Evolutionary conservation across 768 basidiomycete genomes (phyloP).

Genomic region (Mycena metata): DNA sequence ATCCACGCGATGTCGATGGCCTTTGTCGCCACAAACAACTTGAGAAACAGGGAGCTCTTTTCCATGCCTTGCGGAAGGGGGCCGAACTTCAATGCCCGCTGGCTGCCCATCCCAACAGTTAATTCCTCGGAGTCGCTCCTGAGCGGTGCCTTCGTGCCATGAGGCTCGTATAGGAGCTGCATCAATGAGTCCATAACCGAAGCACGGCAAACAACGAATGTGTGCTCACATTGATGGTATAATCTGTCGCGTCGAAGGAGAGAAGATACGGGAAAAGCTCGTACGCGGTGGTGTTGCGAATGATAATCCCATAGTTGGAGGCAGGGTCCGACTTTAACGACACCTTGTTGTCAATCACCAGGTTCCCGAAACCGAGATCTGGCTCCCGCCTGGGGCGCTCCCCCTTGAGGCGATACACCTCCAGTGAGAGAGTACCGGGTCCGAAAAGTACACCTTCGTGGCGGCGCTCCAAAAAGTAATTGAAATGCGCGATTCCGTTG

Average conservation of each 20-base stretch:
- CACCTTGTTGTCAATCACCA: not conserved
- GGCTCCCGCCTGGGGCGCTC: not conserved
- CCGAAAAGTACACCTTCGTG: not conserved
- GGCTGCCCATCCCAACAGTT: not conserved
- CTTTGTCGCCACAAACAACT: conserved; percentile 1
- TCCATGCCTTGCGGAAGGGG: not conserved
- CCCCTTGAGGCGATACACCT: conserved; percentile 8
- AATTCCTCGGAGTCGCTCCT: not conserved
- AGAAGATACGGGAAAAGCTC: not conserved
- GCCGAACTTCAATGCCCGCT: not conserved
- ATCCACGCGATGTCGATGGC: not conserved
- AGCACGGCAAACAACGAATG: not conserved
- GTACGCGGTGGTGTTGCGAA: not conserved
- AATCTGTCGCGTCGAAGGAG: not conserved
- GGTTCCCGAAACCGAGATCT: conserved; percentile 1
- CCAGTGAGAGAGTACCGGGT: not conserved
- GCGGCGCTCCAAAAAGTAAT: conserved; percentile 5
- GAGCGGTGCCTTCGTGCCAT: not conserved
- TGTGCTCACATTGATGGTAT: not conserved
- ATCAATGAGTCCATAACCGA: not conserved
- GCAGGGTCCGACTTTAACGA: not conserved
- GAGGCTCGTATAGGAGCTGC: not conserved
- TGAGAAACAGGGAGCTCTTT: not conserved
- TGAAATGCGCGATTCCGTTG: conserved; percentile 14
- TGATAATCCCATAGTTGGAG: not conserved